These are phyloP conservation scores for Kurtzmaniella quercitrusa DNA, from an alignment of 1,139 yeast genomes.

Conservation along the genomic window DNA sequence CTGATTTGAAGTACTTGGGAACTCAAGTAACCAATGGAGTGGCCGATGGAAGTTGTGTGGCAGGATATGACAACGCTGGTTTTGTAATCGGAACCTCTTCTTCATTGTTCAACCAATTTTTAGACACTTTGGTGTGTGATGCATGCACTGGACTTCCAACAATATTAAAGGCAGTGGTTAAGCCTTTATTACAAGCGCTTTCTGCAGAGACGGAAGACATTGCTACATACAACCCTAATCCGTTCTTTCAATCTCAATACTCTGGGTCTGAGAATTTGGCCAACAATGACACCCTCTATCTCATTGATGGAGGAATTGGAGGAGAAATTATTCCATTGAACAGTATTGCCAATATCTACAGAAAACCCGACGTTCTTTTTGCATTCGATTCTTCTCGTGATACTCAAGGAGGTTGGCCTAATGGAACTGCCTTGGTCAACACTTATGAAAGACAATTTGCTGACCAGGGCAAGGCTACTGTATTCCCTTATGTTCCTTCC, in stretches of 20 bases:
- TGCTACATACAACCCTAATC: constrained; percentile 46
- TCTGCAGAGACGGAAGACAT: constrained; percentile 35
- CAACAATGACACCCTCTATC: constrained; percentile 28
- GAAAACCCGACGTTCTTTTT: constrained; percentile 34
- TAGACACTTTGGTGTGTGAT: constrained; percentile 52
- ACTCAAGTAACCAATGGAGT: constrained; percentile 28
- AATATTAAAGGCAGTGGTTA: constrained; percentile 43
- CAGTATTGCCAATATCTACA: constrained; percentile 30
- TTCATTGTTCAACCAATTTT: constrained; percentile 67
- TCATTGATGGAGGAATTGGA: constrained; percentile 42
- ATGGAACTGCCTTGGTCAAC: constrained; percentile 23
- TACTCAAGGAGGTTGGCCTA: constrained; percentile 25
- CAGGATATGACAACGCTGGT: constrained; percentile 76
- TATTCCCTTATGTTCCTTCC: constrained; percentile 82
- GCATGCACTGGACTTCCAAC: constrained; percentile 42
- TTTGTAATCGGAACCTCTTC: constrained; percentile 77
- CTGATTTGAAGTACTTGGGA: constrained; percentile 34
- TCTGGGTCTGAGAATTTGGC: constrained; percentile 29
- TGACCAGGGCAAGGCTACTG: constrained; percentile 49
- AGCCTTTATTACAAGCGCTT: constrained; percentile 40
- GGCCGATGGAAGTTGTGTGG: constrained; percentile 39
- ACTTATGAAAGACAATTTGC: constrained; percentile 66
- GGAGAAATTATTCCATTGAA: constrained; percentile 37
- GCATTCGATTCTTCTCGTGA: constrained; percentile 38
- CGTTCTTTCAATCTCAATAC: constrained; percentile 44